Evolutionary conservation across 306 rosid genomes (phyloP).

Genomic region (Fragaria nilgerrensis): DNA sequence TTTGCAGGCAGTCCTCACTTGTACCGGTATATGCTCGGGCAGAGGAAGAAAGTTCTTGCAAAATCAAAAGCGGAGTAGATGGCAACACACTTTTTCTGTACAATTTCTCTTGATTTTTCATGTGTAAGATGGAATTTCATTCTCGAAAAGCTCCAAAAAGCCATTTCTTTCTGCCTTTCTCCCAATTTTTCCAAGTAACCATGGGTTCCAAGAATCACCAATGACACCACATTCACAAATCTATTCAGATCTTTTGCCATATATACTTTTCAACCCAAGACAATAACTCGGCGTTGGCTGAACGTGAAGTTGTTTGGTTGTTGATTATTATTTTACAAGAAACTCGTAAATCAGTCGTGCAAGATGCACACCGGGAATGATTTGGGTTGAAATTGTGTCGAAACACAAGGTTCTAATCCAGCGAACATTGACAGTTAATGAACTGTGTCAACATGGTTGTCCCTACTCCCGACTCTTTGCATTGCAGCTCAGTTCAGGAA

Average conservation of each 20-base stretch:
- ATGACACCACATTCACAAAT: neutral
- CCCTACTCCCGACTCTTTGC: neutral
- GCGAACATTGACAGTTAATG: neutral
- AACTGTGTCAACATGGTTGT: neutral
- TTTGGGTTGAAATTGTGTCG: neutral
- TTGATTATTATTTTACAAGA: neutral
- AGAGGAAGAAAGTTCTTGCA: conserved; percentile 72
- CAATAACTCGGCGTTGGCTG: neutral
- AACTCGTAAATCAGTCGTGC: neutral
- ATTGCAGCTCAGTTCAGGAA: neutral
- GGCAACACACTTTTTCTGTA: conserved; percentile 12
- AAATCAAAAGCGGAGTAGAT: conserved; percentile 54
- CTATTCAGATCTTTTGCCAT: neutral
- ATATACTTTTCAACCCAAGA: neutral
- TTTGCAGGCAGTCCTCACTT: conserved; percentile 74
- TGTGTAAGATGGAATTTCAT: conserved; percentile 5
- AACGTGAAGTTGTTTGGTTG: neutral
- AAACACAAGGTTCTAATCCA: neutral
- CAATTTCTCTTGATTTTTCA: conserved; percentile 12
- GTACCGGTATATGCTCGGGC: conserved; percentile 71
- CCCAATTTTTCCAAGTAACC: neutral
- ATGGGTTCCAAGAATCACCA: neutral
- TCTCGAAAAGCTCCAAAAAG: neutral
- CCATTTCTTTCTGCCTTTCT: neutral
- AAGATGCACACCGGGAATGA: neutral